These are phyloP conservation scores for Turnera subulata DNA, from an alignment of 345 rosid species.

Conservation along the genomic window DNA sequence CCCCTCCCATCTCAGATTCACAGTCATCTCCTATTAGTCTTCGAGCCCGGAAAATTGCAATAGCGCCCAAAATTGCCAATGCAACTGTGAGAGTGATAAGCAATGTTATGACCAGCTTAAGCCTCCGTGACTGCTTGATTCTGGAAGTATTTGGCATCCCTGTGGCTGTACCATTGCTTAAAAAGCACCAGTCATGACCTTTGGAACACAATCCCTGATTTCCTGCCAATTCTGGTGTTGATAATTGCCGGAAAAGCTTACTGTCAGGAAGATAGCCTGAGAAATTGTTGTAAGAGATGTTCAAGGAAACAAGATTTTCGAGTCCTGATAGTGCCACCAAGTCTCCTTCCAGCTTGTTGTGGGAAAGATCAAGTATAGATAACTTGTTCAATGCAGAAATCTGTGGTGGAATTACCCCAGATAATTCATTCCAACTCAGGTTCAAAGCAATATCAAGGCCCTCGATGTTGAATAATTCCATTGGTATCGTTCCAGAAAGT, in stretches of 20 bases:
- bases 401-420: conserved; percentile 68
- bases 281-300: conserved; percentile 77
- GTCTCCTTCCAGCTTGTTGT: conserved; percentile 74
- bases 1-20: conserved; percentile 77
- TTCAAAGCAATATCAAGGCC: conserved; percentile 87
- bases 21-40: conserved; percentile 44
- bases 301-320: conserved; percentile 76
- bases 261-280: conserved; percentile 84
- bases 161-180: conserved; percentile 24
- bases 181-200: conserved; percentile 59
- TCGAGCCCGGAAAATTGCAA: conserved; percentile 56
- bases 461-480: conserved; percentile 59
- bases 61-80: conserved; percentile 65
- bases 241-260: conserved; percentile 66
- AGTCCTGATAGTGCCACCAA: conserved; percentile 53
- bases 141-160: conserved; percentile 31
- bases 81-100: conserved; percentile 60
- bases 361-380: conserved; percentile 73
- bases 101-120: conserved; percentile 68
- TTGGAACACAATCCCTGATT: conserved; percentile 66
- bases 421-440: conserved; percentile 71
- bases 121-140: conserved; percentile 42
- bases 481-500: conserved; percentile 65
- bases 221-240: conserved; percentile 52
- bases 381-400: conserved; percentile 75